These are phyloP conservation scores for Heimioporus sp. DNA, from an alignment of 768 basidiomycete genomes.

Conservation along the genomic window DNA sequence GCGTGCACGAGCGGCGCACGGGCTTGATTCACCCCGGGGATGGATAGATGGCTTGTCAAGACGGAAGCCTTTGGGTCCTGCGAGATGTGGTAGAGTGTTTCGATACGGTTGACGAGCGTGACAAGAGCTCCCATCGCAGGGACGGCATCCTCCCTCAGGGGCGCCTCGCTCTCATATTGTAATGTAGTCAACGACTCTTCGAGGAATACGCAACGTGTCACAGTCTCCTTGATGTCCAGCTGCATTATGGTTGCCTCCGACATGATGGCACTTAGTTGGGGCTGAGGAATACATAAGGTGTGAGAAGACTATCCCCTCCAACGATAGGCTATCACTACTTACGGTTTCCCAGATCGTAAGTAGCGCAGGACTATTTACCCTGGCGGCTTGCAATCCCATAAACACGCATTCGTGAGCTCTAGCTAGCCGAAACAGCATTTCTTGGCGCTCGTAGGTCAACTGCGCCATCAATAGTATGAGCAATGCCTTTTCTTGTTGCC, in stretches of 20 bases:
- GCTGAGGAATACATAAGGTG: neutral
- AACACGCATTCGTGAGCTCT: too few species aligned
- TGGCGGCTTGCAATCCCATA: too few species aligned
- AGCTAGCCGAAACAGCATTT: too few species aligned
- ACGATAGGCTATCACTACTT: too few species aligned
- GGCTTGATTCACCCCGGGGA: neutral
- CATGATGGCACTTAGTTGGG: constrained; percentile 1
- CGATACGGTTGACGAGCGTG: constrained; percentile 1
- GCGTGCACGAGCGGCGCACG: constrained; percentile 2
- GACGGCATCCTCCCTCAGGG: neutral
- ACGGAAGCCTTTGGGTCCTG: neutral
- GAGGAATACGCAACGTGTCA: neutral
- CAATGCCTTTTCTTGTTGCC: neutral
- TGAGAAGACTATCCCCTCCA: too few species aligned
- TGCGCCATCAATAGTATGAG: too few species aligned
- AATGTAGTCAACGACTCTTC: constrained; percentile 1
- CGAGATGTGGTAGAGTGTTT: constrained; percentile 3
- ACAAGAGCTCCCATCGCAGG: constrained; percentile 8
- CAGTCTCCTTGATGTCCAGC: constrained; percentile 3
- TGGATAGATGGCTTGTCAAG: neutral
- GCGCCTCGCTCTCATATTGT: constrained; percentile 1
- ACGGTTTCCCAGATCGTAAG: too few species aligned
- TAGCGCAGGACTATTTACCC: too few species aligned
- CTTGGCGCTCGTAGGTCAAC: too few species aligned
- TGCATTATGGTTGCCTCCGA: constrained; percentile 3